These are phyloP conservation scores for Purpureocillium lavendulum DNA, from an alignment of 2,329 filamentous ascomycete genomes.

Conservation along the genomic window DNA sequence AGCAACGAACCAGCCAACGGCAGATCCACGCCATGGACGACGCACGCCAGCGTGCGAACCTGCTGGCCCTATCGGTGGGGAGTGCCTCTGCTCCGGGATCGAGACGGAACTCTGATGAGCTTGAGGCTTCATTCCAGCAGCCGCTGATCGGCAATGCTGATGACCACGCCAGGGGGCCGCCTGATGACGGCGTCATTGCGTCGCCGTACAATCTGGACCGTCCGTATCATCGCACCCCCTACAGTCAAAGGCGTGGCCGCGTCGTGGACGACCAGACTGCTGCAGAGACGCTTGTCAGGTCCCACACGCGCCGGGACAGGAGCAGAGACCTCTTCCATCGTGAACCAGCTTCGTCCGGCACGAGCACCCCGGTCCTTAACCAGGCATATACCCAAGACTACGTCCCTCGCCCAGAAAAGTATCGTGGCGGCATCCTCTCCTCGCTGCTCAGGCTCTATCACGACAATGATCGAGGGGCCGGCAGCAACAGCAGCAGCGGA, in stretches of 20 bases:
- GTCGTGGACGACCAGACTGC: constrained; percentile 13
- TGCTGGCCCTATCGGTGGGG: constrained; percentile 29
- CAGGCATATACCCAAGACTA: constrained; percentile 47
- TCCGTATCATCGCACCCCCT: constrained; percentile 15
- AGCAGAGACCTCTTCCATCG: constrained; percentile 21
- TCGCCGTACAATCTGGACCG: constrained; percentile 3
- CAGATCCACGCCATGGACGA: constrained; percentile 30
- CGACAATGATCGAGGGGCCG: constrained; percentile 27
- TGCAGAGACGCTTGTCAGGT: constrained; percentile 26
- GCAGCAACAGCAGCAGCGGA: constrained; percentile 26
- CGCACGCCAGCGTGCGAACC: constrained; percentile 29
- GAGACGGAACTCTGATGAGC: constrained; percentile 24
- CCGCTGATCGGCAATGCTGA: constrained; percentile 21
- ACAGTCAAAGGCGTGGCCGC: constrained; percentile 13
- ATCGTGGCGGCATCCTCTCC: constrained; percentile 65
- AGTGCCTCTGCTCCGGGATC: constrained; percentile 28
- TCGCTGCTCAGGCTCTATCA: constrained; percentile 65
- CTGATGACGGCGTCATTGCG: constrained; percentile 10
- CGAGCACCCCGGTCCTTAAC: constrained; percentile 29
- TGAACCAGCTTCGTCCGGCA: constrained; percentile 21
- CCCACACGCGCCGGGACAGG: constrained; percentile 21
- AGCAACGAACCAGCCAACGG: constrained; percentile 25
- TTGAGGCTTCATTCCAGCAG: constrained; percentile 21
- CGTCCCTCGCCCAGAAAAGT: constrained; percentile 57
- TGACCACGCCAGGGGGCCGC: constrained; percentile 10